Evolutionary conservation across 768 basidiomycete species (phyloP).

Genomic region (Cubamyces lactineus): DNA sequence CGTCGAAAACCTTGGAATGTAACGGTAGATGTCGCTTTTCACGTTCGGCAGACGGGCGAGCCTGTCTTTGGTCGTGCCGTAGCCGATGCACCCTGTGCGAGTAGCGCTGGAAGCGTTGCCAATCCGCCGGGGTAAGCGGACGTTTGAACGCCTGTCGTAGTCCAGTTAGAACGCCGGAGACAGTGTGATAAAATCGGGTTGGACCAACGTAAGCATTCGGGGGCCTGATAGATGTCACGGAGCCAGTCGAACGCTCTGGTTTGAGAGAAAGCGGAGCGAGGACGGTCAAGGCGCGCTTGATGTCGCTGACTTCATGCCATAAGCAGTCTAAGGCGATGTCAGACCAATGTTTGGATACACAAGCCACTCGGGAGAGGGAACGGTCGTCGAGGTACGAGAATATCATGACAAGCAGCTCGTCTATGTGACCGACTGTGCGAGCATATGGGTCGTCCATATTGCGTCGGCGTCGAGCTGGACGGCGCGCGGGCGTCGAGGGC

Average conservation of each 20-base stretch:
- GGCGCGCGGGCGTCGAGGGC: background rate
- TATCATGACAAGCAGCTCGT: conserved; percentile 31
- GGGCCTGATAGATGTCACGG: background rate
- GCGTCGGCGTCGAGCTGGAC: background rate
- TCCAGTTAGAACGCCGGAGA: background rate
- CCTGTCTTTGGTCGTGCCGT: conserved; percentile 26
- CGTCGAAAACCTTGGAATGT: conserved; percentile 44
- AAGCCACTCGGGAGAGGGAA: conserved; percentile 38
- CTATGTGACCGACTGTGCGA: conserved; percentile 19
- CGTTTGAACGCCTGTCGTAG: conserved; percentile 30
- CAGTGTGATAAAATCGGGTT: background rate
- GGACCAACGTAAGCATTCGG: conserved; percentile 21
- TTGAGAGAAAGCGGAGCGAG: conserved; percentile 48
- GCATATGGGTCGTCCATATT: conserved; percentile 12
- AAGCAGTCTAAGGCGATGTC: conserved; percentile 58
- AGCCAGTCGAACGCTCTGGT: conserved; percentile 17
- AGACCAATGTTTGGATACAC: conserved; percentile 62
- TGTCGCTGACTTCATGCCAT: conserved; percentile 57
- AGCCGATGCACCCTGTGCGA: conserved; percentile 31
- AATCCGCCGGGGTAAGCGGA: conserved; percentile 51
- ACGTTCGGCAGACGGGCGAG: conserved; percentile 6
- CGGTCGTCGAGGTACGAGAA: conserved; percentile 31
- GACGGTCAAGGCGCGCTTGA: conserved; percentile 49
- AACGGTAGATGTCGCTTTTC: conserved; percentile 18
- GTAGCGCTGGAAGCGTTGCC: conserved; percentile 59